Evolutionary conservation across 805 yeast genomes (phyloP).

Genomic region (Candida glaebosa): DNA sequence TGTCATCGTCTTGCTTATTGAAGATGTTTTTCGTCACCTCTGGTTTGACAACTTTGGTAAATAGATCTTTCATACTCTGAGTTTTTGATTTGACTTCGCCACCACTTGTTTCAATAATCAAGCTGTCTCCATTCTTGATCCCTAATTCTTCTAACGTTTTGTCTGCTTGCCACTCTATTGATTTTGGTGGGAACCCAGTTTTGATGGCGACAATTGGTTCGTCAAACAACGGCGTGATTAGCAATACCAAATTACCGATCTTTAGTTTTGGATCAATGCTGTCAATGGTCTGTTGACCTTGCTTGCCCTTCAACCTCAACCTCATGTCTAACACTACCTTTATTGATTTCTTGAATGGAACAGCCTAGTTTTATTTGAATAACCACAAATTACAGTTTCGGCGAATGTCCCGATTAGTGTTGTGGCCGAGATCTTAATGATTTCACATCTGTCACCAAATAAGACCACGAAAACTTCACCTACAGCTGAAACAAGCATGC

Average conservation of each 20-base stretch:
- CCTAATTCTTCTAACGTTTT: constrained; percentile 38
- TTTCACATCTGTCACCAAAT: too few relatives aligned
- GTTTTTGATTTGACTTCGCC: not conserved
- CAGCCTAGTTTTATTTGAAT: too few relatives aligned
- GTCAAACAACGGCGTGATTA: not conserved
- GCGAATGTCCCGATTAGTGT: not conserved
- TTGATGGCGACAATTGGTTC: constrained; percentile 27
- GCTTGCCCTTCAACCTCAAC: constrained; percentile 12
- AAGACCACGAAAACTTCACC: too few relatives aligned
- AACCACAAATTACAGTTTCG: too few relatives aligned
- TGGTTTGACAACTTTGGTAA: not conserved
- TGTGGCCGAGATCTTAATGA: not conserved
- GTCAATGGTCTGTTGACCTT: constrained; percentile 9
- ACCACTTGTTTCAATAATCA: constrained; percentile 22
- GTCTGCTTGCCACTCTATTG: constrained; percentile 25
- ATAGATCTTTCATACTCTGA: not conserved
- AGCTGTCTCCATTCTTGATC: constrained; percentile 57
- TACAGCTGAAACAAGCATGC: too few relatives aligned
- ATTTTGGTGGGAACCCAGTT: constrained; percentile 62
- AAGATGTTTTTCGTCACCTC: not conserved
- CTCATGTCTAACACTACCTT: constrained; percentile 11
- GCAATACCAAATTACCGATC: constrained; percentile 1
- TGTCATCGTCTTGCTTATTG: not conserved
- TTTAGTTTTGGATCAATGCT: constrained; percentile 3
- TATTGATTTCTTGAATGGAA: too few relatives aligned